Evolutionary conservation across 2,329 filamentous ascomycete genomes (phyloP), one percentile per base, ranked within the genome.

Genomic region (Xylariales sp.): DNA sequence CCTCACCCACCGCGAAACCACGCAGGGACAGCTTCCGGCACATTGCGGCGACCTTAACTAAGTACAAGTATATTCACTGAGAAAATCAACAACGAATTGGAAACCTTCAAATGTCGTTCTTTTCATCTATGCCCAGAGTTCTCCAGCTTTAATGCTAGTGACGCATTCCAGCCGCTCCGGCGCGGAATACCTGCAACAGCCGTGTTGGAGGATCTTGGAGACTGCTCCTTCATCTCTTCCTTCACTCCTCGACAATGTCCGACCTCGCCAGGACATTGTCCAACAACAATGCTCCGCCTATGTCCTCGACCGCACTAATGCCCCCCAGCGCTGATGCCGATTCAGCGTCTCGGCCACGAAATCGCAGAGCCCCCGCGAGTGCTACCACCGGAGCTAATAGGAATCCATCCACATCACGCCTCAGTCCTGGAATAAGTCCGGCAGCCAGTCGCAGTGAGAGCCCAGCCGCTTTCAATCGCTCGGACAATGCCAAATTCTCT

Each of bases 321-420:
- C 59, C 68, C 29, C 55, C 64, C 46, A 61, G 64, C 33, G 61
- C 59, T 41, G 63, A 67, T 46, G 54, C 64, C 44, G 63, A 65
- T 40, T 51, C 65, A 18, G 57, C 62, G 18, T 49, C 67, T 39
- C 70, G 74, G 18, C 67, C 73, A 38, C 72, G 75, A 41, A 75
- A 74, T 45, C 68, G 74, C 39, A 71, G 67, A 33, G 59, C 63
- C 21, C 57, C 59, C 35, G 20, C 16, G 12, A 62, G 57, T 42
- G 49, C 55, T 14, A 53, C 51, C 40, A 51, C 53, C 27, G 49
- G 53, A 37, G 40, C 44, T 14, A 51, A 52, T 23, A 46, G 48
- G 20, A 48, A 49, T 37, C 46, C 54, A 7, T 46, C 44, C 12
- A 54, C 52, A 40, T 53, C 57, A 14, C 57, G 56, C 10, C 57